phyloP scores from a whole-genome alignment of 148 eudicot genomes.

The Gaultheria prostrata region DNA sequence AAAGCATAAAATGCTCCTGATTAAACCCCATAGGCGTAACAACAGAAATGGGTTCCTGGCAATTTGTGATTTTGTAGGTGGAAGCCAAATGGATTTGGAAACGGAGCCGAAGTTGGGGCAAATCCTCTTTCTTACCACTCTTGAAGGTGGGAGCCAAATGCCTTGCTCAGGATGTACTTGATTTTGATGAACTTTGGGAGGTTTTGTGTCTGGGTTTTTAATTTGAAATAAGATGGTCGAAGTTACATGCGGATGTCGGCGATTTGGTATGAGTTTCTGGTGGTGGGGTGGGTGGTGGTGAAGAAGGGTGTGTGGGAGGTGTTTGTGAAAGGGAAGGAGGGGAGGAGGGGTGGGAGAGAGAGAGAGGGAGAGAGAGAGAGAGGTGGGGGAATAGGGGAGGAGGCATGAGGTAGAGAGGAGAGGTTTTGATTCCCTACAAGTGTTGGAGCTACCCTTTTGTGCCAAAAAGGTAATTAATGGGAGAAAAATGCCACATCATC shows the following conservation, averaged over 20 bases:
- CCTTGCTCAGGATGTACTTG: constrained; percentile 10
- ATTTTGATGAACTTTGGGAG: constrained; percentile 18
- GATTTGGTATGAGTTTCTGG: no score
- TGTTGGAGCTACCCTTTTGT: no score
- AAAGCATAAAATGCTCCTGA: constrained; percentile 18
- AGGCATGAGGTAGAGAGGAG: no score
- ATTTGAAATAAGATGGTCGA: constrained; percentile 16
- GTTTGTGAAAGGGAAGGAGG: no score
- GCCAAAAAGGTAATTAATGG: no score
- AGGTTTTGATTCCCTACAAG: no score
- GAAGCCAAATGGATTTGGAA: constrained; percentile 10
- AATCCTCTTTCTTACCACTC: constrained; percentile 17
- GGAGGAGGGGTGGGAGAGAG: no score
- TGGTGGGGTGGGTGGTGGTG: no score
- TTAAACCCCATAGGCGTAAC: neutral
- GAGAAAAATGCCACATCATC: no score
- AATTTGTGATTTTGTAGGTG: constrained; percentile 8
- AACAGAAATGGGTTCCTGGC: neutral
- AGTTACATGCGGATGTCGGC: constrained; percentile 23
- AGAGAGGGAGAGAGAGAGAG: neutral
- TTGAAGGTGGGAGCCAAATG: constrained; percentile 21
- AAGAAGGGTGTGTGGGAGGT: no score
- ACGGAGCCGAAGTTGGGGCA: constrained; percentile 22
- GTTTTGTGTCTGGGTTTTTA: constrained; percentile 13
- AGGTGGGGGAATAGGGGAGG: neutral